A percentile compares a stretch with the other conserved stretches of the same genome.
These are phyloP conservation scores for Neophaeococcomyces mojaviensis DNA, from an alignment of 2,329 filamentous ascomycete species.

Conservation along the genomic window DNA sequence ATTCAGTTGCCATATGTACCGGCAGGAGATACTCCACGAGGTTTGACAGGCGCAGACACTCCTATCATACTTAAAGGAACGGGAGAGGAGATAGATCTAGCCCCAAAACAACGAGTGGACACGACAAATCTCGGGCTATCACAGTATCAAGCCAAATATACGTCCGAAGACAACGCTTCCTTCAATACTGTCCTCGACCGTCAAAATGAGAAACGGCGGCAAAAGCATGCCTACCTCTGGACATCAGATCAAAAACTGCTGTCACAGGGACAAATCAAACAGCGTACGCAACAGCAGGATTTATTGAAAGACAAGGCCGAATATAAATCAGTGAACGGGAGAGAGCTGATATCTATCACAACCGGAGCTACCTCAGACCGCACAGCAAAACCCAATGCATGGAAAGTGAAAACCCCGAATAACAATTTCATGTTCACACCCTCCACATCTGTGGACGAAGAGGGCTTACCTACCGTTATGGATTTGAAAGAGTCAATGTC, in stretches of 20 bases:
- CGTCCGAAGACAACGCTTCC: constrained; percentile 94
- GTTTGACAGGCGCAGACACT: constrained; percentile 42
- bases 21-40: constrained; percentile 17
- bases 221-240: constrained; percentile 87
- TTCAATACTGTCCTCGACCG: constrained; percentile 89
- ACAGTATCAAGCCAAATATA: constrained; percentile 86
- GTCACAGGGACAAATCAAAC: constrained; percentile 52
- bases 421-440: constrained; percentile 79
- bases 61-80: constrained; percentile 41
- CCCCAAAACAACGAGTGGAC: constrained; percentile 51
- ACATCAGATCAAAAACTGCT: constrained; percentile 69
- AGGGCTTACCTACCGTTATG: constrained; percentile 51
- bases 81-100: constrained; percentile 33
- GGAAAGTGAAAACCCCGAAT: constrained; percentile 60
- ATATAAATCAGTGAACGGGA: constrained; percentile 50
- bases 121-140: constrained; percentile 68
- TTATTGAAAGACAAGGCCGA: constrained; percentile 56
- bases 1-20: constrained; percentile 2
- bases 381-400: constrained; percentile 68
- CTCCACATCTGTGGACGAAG: constrained; percentile 39
- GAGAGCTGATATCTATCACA: constrained; percentile 53
- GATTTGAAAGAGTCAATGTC: constrained; percentile 64
- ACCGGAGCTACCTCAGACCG: constrained; percentile 57
- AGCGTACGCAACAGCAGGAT: constrained; percentile 53
- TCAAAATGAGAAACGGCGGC: constrained; percentile 74